Conservation (phyloP, 2,329 filamentous ascomycete species). For the Trichoderma breve region DNA sequence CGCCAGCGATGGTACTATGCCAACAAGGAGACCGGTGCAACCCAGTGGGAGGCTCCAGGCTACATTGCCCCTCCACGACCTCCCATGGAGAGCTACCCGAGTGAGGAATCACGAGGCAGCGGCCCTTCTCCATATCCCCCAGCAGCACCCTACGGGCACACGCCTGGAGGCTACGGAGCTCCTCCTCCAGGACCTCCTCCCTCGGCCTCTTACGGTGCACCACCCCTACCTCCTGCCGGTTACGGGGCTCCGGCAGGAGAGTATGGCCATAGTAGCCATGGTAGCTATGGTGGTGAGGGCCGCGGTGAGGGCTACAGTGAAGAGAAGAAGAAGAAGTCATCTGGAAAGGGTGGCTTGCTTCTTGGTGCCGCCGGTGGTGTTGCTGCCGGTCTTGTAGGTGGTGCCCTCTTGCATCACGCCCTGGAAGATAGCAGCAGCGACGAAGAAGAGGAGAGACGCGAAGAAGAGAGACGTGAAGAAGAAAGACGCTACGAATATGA, state of each 20-base stretch:
- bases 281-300: not conserved
- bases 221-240: slow-evolving; percentile 21
- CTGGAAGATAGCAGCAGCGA: slow-evolving; percentile 33
- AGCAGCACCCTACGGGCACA: not conserved
- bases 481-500: not conserved
- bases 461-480: not conserved
- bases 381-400: slow-evolving; percentile 55
- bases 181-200: not conserved
- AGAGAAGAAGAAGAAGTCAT: slow-evolving; percentile 36
- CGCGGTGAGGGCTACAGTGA: not conserved
- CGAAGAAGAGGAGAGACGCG: slow-evolving; percentile 17
- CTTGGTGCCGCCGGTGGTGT: slow-evolving; percentile 60
- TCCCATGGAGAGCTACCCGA: slow-evolving; percentile 25
- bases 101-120: slow-evolving; percentile 26
- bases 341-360: slow-evolving; percentile 53
- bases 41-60: slow-evolving; percentile 62
- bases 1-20: slow-evolving; percentile 64
- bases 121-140: slow-evolving; percentile 15
- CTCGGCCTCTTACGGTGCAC: slow-evolving; percentile 19
- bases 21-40: slow-evolving; percentile 58
- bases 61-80: slow-evolving; percentile 28
- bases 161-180: slow-evolving; percentile 3
- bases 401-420: slow-evolving; percentile 57
- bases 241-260: slow-evolving; percentile 23
- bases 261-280: slow-evolving; percentile 9